Conservation (phyloP, 768 basidiomycete genomes). For the Dentipellis sp. region DNA sequence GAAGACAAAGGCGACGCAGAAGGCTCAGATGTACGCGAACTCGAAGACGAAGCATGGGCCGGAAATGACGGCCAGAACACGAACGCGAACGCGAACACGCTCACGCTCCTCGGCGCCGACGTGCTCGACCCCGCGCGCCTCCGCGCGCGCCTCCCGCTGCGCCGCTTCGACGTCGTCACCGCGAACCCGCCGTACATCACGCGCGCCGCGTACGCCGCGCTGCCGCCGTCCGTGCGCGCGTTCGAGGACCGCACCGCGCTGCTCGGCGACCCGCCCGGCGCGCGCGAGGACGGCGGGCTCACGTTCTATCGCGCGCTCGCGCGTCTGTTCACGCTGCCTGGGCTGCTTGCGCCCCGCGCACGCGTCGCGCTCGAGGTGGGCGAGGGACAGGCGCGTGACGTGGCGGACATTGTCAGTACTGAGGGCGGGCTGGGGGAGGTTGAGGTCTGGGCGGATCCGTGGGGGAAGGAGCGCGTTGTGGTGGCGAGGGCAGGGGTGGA, state of each 20-base stretch:
- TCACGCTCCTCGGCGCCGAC: constrained; percentile 32
- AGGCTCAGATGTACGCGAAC: no score
- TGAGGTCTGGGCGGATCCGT: constrained; percentile 75
- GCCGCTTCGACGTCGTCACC: constrained; percentile 69
- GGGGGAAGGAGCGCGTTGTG: constrained; percentile 66
- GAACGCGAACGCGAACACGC: constrained; percentile 18
- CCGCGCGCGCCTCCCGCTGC: constrained; percentile 14
- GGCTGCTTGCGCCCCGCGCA: constrained; percentile 42
- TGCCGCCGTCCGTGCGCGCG: constrained; percentile 61
- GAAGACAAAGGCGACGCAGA: no score
- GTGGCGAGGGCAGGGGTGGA: neutral
- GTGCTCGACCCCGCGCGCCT: constrained; percentile 24
- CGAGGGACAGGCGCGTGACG: constrained; percentile 54
- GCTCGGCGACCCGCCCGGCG: constrained; percentile 53
- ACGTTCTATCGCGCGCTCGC: constrained; percentile 69
- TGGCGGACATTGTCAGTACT: constrained; percentile 20
- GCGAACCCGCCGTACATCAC: constrained; percentile 88
- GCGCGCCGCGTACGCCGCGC: constrained; percentile 44
- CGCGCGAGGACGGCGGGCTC: constrained; percentile 37
- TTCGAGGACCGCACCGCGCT: constrained; percentile 81
- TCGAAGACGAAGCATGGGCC: neutral
- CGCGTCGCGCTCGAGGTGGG: constrained; percentile 77
- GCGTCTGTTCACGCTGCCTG: constrained; percentile 39
- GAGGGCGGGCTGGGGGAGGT: constrained; percentile 17
- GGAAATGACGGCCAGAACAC: neutral